A percentile compares a stretch with the other conserved stretches of the same genome.
Evolutionary conservation across 352 stramenopile species (phyloP).

Genomic region (Globisporangium solare): DNA sequence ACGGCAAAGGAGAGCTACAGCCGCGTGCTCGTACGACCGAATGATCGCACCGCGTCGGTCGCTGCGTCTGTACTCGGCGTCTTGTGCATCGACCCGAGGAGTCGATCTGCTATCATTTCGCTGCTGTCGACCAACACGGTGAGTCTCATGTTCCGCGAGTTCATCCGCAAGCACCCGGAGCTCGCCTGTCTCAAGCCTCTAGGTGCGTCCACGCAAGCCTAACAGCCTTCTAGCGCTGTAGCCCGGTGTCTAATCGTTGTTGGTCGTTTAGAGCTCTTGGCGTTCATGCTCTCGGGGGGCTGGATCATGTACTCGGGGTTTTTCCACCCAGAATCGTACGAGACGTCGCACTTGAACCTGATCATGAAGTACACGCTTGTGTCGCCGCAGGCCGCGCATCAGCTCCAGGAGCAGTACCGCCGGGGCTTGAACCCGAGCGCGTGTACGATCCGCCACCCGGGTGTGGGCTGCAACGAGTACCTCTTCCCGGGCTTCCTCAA

Average conservation of each 20-base stretch:
- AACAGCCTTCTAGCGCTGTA: not conserved
- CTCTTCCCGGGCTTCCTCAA: conserved; percentile 31
- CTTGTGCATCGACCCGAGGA: conserved; percentile 28
- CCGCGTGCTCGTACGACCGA: not conserved
- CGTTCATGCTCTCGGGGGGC: conserved; percentile 43
- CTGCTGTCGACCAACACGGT: conserved; percentile 44
- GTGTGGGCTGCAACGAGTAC: conserved; percentile 35
- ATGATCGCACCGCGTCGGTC: conserved; percentile 18
- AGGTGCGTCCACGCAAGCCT: conserved; percentile 2
- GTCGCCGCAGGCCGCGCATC: conserved; percentile 22
- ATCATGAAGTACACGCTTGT: conserved; percentile 61
- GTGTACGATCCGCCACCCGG: conserved; percentile 42
- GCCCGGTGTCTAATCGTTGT: not conserved
- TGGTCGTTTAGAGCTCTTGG: conserved; percentile 29
- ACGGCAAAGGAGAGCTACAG: conserved; percentile 1
- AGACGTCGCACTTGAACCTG: conserved; percentile 44
- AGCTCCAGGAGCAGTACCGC: conserved; percentile 36
- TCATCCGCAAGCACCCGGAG: conserved; percentile 27
- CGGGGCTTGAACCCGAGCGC: conserved; percentile 41
- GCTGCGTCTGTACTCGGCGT: conserved; percentile 28
- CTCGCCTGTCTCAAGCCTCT: conserved; percentile 26
- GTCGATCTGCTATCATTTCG: conserved; percentile 42
- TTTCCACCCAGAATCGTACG: conserved; percentile 58
- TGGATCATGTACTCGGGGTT: conserved; percentile 65
- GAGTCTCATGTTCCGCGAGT: conserved; percentile 28